Percentiles rank a stretch among this genome's conserved stretches.
Conservation (phyloP, 2,329 filamentous ascomycete species). For the Trichoderma gracile region DNA sequence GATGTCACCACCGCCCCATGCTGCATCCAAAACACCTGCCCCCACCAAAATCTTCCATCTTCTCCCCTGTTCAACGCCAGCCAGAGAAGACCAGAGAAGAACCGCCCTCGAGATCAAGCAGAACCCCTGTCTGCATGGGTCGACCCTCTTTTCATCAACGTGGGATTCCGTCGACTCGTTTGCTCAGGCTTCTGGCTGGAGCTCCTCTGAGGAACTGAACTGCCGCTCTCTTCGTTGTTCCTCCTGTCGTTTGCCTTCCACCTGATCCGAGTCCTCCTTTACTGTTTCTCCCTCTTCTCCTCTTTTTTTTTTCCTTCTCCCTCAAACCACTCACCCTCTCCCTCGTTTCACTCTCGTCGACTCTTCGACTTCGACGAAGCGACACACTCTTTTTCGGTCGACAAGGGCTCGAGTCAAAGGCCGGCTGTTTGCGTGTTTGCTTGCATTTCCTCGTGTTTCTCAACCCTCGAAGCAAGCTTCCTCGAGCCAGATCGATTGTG, state of each 20-base stretch:
- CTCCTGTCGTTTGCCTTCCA: not conserved
- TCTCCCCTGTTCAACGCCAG: not conserved
- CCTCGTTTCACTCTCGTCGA: not conserved
- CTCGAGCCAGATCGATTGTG: conserved; percentile 7
- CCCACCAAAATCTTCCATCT: conserved; percentile 16
- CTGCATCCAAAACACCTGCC: conserved; percentile 4
- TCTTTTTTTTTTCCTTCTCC: not conserved
- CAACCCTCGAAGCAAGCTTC: conserved; percentile 9
- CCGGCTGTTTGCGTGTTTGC: conserved; percentile 20
- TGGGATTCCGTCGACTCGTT: conserved; percentile 6
- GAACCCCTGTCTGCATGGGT: conserved; percentile 1
- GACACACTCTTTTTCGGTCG: not conserved
- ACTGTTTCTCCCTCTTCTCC: not conserved
- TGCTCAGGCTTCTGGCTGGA: conserved; percentile 5
- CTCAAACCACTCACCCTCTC: not conserved
- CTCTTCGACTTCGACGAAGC: not conserved
- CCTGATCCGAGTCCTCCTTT: not conserved
- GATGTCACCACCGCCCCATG: not conserved
- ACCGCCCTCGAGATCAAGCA: conserved; percentile 1
- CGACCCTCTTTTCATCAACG: conserved; percentile 18
- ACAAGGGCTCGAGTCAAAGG: conserved; percentile 8
- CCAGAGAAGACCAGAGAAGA: not conserved
- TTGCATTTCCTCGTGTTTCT: conserved; percentile 1
- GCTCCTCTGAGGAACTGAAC: not conserved
- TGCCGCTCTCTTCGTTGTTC: not conserved